A percentile compares a stretch with the other conserved stretches of the same genome.
These are phyloP conservation scores for Corniculantispora saksenae DNA, from an alignment of 2,329 filamentous ascomycete species.

Conservation along the genomic window DNA sequence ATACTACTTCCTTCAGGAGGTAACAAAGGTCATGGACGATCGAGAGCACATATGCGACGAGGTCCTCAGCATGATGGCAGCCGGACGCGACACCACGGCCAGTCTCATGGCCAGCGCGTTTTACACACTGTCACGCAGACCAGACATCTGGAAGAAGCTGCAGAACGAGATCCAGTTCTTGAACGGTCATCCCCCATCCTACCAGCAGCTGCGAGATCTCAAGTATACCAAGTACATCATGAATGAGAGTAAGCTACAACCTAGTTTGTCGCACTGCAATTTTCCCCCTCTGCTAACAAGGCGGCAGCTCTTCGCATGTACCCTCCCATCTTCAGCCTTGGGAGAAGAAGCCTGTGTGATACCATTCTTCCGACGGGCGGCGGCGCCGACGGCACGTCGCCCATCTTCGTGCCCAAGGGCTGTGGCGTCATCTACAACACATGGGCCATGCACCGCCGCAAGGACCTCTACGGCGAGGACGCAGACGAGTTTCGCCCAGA, in stretches of 20 bases:
- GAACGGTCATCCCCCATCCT: background rate
- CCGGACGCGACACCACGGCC: slow-evolving; percentile 29
- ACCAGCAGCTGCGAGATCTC: slow-evolving; percentile 5
- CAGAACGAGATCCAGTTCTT: slow-evolving; percentile 15
- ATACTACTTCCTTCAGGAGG: slow-evolving; percentile 24
- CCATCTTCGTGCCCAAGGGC: slow-evolving; percentile 33
- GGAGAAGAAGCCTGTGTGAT: slow-evolving; percentile 20
- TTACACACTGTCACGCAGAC: slow-evolving; percentile 22
- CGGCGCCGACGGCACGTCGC: slow-evolving; percentile 33
- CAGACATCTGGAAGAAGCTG: slow-evolving; percentile 5
- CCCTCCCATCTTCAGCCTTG: slow-evolving; percentile 30
- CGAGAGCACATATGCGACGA: slow-evolving; percentile 20
- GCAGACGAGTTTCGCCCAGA: slow-evolving; percentile 38
- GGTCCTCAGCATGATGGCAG: slow-evolving; percentile 24
- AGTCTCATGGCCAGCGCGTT: slow-evolving; percentile 26
- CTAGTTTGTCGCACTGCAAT: background rate
- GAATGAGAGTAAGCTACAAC: slow-evolving; percentile 7
- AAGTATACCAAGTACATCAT: slow-evolving; percentile 3
- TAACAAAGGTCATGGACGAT: slow-evolving; percentile 22
- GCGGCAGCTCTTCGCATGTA: slow-evolving; percentile 32
- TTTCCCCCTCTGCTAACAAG: background rate
- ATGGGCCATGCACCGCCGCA: slow-evolving; percentile 34
- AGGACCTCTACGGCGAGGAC: slow-evolving; percentile 38
- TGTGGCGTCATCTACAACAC: slow-evolving; percentile 26
- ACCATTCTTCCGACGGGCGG: slow-evolving; percentile 38